Base-by-base conservation (phyloP, 768 basidiomycete genomes). In the Suillus plorans region DNA sequence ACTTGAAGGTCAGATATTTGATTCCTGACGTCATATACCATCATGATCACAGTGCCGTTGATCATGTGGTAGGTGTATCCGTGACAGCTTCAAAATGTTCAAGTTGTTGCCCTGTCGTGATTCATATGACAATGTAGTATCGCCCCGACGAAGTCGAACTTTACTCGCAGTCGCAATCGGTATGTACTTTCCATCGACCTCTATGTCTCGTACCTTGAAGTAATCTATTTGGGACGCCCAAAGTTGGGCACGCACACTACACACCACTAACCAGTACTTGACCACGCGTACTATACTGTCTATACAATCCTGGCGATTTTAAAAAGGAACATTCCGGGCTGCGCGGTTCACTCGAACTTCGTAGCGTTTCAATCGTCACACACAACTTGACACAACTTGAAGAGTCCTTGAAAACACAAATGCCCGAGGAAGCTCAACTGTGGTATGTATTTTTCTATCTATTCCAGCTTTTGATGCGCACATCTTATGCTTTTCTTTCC, bases 1-100 rank as follows among this genome's bases (percentile, higher is more conserved):
- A n/a, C n/a, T n/a, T n/a, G n/a, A 86, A 92, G 67, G 66, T 95
- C 95, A 95, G 91, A 93, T 61, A 86, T 83, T 75, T 92, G 89
- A 74, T 94, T 92, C 45, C 92, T 94, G 31, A 96, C 94, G 71
- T 94, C 92, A 80, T 95, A 96, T n/a, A 97, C 94, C 62, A 96
- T 84, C 31, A 31, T 31, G 31, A 31, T 31, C 67, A 97, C 84
- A 73, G 96, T 98, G 64, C 95, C 94, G 87, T 94, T 93, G 13
- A 94, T 94, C 52, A 94, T 94, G 67, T 94, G 91, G 82, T 97
- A 97, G 79, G 96, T 96, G 12, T 14, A 94, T 93, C 94, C 49
- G 95, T 98, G 77, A 96, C 97, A 31, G 94, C 95, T 71, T 93
- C 82, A 83, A 95, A 96, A 31, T 6, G 31, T 31, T 31, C 41